Base-by-base conservation (phyloP, 2,329 filamentous ascomycete species). In the Trichoderma sp. region DNA sequence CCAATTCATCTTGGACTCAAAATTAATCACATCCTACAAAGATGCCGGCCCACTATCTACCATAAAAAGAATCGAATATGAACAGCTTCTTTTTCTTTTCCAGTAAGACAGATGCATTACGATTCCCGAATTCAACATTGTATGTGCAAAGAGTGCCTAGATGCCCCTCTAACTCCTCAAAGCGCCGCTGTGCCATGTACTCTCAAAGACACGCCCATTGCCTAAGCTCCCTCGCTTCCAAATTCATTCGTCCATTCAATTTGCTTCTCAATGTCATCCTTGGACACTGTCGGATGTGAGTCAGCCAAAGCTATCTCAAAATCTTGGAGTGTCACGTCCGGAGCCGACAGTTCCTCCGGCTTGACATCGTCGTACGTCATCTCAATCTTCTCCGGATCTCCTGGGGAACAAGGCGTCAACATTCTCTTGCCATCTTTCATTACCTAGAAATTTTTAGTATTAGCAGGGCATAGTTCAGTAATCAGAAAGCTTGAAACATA, bases 171-270 rank as follows among this genome's bases (percentile, higher is more conserved):
- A 79, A 78, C 78, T 79, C 78, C 78, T 72, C 61, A 73, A 74
- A 75, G 78, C 78, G 78, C 78, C 78, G 71, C 74, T 74, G 76
- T 78, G 74, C 76, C 75, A 75, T 76, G 68, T 64, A 72, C 68
- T 72, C 67, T 73, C 73, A 66, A 72, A 73, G 20, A 72, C 70
- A 67, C 61, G 67, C 72, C 68, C 69, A 26, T 65, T 28, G 12
- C 72, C 61, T 75, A 88, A 75, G 86, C 85, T 20, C 95, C 95
- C 81, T 98, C 95, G 79, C 94, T 97, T 71, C 95, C 95, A 83
- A 98, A 98, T 83, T 98, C 95, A 77, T 92, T 88, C 11, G 96
- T 99, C 96, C 96, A 99, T 58, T 98, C 94, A 61, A 92, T 87
- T 80, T 95, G 98, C 78, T 89, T 88, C 75, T 90, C 87, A 59